Evolutionary conservation across 192 early-diverging fungal genomes (phyloP).

Genomic region (Linnemannia schmuckeri): DNA sequence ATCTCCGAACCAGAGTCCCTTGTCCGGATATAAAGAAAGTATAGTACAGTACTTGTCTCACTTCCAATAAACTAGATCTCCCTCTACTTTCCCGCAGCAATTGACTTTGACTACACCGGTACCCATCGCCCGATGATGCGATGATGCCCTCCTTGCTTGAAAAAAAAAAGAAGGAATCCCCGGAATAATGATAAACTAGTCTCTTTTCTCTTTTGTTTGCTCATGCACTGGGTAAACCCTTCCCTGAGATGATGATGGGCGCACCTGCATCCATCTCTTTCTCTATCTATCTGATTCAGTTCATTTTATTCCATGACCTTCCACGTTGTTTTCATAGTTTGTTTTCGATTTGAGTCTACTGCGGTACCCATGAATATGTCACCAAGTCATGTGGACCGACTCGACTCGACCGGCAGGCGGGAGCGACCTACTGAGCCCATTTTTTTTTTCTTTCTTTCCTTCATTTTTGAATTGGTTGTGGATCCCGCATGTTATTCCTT

Average conservation of each 20-base stretch:
- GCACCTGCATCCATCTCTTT: neutral
- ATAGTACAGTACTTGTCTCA: too few relatives aligned
- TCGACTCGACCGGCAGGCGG: neutral
- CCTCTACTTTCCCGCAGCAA: neutral
- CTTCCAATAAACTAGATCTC: neutral
- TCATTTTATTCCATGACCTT: neutral
- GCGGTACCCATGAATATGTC: neutral
- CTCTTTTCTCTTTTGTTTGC: neutral
- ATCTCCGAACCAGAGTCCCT: too few relatives aligned
- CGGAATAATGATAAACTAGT: neutral
- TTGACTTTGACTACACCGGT: neutral
- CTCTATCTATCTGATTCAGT: neutral
- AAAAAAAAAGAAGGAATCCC: neutral
- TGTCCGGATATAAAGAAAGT: too few relatives aligned
- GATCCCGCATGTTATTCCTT: slow-evolving; percentile 8
- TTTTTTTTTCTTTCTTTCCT: neutral
- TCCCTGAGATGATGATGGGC: too few relatives aligned
- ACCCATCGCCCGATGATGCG: neutral
- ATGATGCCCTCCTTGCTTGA: neutral
- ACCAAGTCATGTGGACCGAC: slow-evolving; percentile 4
- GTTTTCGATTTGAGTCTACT: neutral
- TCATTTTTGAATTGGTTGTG: neutral
- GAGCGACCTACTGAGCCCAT: neutral
- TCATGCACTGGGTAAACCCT: neutral
- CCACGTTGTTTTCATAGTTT: slow-evolving; percentile 4